Base-by-base conservation (phyloP, 495 filamentous ascomycete genomes). In the Penicillium dipodomyicola region DNA sequence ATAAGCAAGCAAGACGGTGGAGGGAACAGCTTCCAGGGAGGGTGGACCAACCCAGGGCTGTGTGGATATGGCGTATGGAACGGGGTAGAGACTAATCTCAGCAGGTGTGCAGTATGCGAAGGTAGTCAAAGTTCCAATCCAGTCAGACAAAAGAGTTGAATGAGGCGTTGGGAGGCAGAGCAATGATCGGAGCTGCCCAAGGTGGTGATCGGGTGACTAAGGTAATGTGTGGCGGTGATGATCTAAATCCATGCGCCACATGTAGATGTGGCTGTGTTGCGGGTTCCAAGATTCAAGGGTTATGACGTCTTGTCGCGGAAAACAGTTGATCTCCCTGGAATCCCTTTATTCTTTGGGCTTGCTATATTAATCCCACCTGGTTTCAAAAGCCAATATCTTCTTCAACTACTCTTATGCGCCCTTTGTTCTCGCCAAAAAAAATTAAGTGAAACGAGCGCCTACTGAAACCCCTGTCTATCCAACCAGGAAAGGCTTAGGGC, bases 21-120 rank as follows among this genome's bases (percentile, higher is more conserved):
- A 62, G 48, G 63, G 27, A 33, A 47, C 59, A 68, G 69, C 68
- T 71, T 65, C 64, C 59, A 67, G 62, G 63, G 59, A 65, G 61
- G 64, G 63, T 65, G 59, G 54, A 54, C 65, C 62, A 67, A 59
- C 60, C 69, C 63, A 65, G 65, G 60, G 63, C 58, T 59, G 65
- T 55, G 65, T 45, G 25, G 54, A 27, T 54, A 46, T 49, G 27
- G 33, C 37, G 19, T 49, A 29, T 46, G 14, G 49, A 39, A n/a
- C 19, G 15, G 2, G 23, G 35, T 5, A 5, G 15, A 54, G 7
- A 12, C n/a, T 35, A 33, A 29, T 29, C 7, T 33, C 22, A 46
- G 17, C 7, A 9, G 15, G n/a, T 17, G 39, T 45, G 29, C 22
- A 27, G 20, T 22, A 37, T 22, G 23, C 23, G 49, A 20, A 43